Evolutionary conservation across 2,329 filamentous ascomycete genomes (phyloP).

Genomic region (Trichoderma citrinoviride): DNA sequence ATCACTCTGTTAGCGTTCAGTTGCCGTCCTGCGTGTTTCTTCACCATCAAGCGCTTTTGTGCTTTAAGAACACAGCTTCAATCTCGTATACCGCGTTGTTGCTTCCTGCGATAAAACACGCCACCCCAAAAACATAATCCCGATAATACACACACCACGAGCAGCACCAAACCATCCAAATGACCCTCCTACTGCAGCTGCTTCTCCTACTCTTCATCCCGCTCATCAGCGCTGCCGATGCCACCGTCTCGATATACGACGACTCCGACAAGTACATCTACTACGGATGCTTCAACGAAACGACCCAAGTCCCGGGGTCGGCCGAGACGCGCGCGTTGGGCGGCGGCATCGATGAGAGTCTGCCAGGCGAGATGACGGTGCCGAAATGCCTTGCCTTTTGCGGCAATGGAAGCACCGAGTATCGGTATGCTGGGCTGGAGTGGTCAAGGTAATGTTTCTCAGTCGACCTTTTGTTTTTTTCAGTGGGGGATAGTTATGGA

Average conservation of each 20-base stretch:
- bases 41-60: too few relatives aligned
- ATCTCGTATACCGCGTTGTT: neutral
- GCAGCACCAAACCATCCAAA: neutral
- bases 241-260: constrained; percentile 35
- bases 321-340: constrained; percentile 46
- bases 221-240: constrained; percentile 24
- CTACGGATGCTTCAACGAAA: constrained; percentile 60
- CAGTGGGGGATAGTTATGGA: neutral
- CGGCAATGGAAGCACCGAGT: constrained; percentile 38
- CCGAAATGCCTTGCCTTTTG: constrained; percentile 52
- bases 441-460: constrained; percentile 44
- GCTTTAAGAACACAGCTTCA: neutral
- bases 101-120: neutral
- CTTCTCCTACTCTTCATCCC: constrained; percentile 20
- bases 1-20: neutral
- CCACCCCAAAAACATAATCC: neutral
- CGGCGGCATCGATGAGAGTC: constrained; percentile 41
- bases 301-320: constrained; percentile 43
- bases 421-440: constrained; percentile 54
- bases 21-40: neutral
- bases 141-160: neutral
- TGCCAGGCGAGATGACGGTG: constrained; percentile 50
- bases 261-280: constrained; percentile 39
- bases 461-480: neutral
- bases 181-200: constrained; percentile 8